Evolutionary conservation across 208 protist genomes (phyloP).

Genomic region (Leishmania braziliensis): DNA sequence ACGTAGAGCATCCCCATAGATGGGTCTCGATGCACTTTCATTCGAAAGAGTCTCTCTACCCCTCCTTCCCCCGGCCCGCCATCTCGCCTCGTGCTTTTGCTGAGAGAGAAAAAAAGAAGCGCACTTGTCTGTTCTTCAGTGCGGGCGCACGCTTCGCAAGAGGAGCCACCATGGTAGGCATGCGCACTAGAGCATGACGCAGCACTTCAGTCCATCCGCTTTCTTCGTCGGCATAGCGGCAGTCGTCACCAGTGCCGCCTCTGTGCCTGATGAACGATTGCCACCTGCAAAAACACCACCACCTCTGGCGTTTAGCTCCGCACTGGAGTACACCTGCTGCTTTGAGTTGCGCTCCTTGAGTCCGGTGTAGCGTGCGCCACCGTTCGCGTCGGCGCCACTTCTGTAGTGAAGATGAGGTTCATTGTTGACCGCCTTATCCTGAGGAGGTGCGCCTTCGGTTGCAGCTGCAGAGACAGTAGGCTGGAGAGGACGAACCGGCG

Average conservation of each 20-base stretch:
- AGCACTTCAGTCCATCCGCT: constrained; percentile 15
- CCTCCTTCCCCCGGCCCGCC: neutral
- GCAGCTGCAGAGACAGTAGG: neutral
- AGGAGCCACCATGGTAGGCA: neutral
- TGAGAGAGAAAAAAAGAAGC: constrained; percentile 8
- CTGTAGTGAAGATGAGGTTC: neutral
- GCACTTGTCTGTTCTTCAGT: neutral
- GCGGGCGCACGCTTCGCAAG: neutral
- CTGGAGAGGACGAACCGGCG: neutral
- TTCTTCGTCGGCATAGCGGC: constrained; percentile 1
- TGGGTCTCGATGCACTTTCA: neutral
- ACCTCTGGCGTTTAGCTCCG: neutral
- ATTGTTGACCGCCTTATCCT: neutral
- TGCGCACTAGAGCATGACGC: constrained; percentile 15
- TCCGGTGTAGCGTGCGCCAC: neutral
- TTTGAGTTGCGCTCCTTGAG: neutral
- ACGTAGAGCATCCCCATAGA: neutral
- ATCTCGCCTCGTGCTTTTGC: neutral
- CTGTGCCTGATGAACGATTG: neutral
- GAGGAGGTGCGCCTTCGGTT: neutral
- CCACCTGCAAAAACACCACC: neutral
- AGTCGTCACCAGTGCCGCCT: neutral
- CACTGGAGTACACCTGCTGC: neutral
- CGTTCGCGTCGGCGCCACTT: neutral
- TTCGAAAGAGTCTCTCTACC: neutral